Evolutionary conservation across 495 filamentous ascomycete genomes (phyloP).

Genomic region (Hypoxylon rickii): DNA sequence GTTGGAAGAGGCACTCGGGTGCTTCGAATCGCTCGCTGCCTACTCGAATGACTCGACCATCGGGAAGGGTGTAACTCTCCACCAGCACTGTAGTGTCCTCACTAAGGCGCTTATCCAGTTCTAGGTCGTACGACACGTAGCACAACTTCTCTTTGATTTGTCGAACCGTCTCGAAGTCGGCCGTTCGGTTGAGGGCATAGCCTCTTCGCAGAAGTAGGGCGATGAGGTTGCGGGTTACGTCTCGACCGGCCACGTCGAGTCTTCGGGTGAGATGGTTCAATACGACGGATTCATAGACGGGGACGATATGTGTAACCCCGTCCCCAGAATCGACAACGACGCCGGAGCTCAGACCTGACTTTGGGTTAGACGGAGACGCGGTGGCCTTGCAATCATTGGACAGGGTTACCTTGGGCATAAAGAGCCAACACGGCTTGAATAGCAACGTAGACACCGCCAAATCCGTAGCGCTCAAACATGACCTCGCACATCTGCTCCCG

Average conservation of each 20-base stretch:
- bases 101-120: slow-evolving; percentile 90
- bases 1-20: slow-evolving; percentile 98
- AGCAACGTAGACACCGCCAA: slow-evolving; percentile 96
- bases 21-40: slow-evolving; percentile 98
- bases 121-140: slow-evolving; percentile 98
- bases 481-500: slow-evolving; percentile 96
- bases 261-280: slow-evolving; percentile 94
- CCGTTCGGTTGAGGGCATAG: slow-evolving; percentile 96
- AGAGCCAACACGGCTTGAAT: slow-evolving; percentile 97
- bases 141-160: slow-evolving; percentile 99
- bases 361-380: slow-evolving; percentile 21
- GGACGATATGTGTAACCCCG: slow-evolving; percentile 97
- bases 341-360: slow-evolving; percentile 82
- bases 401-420: slow-evolving; percentile 85
- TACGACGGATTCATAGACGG: slow-evolving; percentile 95
- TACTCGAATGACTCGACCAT: slow-evolving; percentile 93
- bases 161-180: slow-evolving; percentile 98
- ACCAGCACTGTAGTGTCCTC: slow-evolving; percentile 98
- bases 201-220: slow-evolving; percentile 91
- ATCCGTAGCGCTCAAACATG: slow-evolving; percentile 96
- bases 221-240: slow-evolving; percentile 97
- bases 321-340: slow-evolving; percentile 98
- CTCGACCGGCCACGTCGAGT: slow-evolving; percentile 93
- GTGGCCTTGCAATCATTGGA: not conserved
- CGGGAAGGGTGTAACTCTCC: slow-evolving; percentile 94